Evolutionary conservation across 2,329 filamentous ascomycete genomes (phyloP), one percentile per base, ranked within the genome.

Genomic region (Gaeumannomyces sp.): DNA sequence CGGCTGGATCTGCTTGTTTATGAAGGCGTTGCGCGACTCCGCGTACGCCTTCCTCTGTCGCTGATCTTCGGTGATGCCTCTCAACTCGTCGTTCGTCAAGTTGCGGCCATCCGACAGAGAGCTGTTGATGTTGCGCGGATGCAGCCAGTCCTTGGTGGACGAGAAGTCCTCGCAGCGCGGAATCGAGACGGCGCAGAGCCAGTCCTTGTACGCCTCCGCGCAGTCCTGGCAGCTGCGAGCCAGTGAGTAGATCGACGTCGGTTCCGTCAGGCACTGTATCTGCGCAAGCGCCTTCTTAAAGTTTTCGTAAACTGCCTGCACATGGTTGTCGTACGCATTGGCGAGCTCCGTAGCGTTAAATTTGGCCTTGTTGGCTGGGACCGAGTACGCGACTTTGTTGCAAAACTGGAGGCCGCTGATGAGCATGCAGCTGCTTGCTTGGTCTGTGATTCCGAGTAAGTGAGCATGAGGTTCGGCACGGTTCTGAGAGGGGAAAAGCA

Each of bases 171-270:
- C 89, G 79, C 95, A 99, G 35, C 93, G 90, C 1, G 95, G 95
- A 67, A 99, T 95, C 22, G 88, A 90, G 33, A 98, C 93, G 29
- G 92, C 90, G 79, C 95, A 99, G 27, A 99, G 87, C 95, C 95
- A 99, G 72, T 88, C 82, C 75, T 96, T 97, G 83, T 99, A 99
- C 11, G 92, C 92, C 0, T 74, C 72, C 22, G 81, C 85, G 76
- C 95, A 99, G 75, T 96, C 85, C 59, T 80, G 76, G 79, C 95
- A 99, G 69, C 77, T 85, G 58, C 88, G 85, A 1, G 87, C 90
- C 19, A 98, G 86, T 1, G 93, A 97, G 78, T 96, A 99, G 68
- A 85, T 85, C 19, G 90, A 86, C 45, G 89, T 88, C 1, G 84
- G 78, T 0, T 85, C 84, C 3, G 92, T 89, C 71, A 97, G 88